Evolutionary conservation across 78 protist species (phyloP).

Genomic region (Dictyostelium capitatum): DNA sequence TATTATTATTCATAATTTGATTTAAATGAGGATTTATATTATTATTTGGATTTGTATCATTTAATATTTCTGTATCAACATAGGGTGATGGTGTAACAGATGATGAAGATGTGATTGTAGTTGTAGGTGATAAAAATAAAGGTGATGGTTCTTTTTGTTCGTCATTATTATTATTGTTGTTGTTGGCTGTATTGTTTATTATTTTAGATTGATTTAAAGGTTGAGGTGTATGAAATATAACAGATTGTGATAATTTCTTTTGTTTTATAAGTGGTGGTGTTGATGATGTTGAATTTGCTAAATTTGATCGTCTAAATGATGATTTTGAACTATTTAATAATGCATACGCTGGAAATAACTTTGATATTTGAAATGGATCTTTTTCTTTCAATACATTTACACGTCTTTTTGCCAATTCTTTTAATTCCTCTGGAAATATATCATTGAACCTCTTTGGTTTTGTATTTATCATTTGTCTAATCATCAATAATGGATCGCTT

Average conservation of each 20-base stretch:
- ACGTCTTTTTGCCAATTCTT: conserved; percentile 63
- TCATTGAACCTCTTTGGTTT: conserved; percentile 69
- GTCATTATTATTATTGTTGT: too few relatives aligned
- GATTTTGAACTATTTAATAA: background rate
- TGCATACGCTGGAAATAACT: conserved; percentile 26
- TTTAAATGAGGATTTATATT: conserved; percentile 2
- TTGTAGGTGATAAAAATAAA: conserved; percentile 32
- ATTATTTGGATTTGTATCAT: conserved; percentile 33
- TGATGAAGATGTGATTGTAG: background rate
- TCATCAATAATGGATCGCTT: conserved; percentile 44
- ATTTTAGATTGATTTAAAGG: background rate
- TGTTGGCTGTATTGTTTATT: background rate
- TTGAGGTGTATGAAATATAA: conserved; percentile 50
- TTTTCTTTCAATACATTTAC: conserved; percentile 54
- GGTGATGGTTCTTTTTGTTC: conserved; percentile 53
- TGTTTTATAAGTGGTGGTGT: conserved; percentile 19
- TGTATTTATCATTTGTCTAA: conserved; percentile 76
- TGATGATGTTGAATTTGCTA: conserved; percentile 18
- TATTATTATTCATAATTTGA: background rate
- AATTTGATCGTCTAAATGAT: background rate
- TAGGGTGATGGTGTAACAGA: background rate
- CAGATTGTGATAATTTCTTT: background rate
- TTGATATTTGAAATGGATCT: conserved; percentile 57
- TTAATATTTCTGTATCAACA: background rate
- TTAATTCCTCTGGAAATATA: conserved; percentile 67